These are phyloP conservation scores for Penicillium bovifimosum DNA, from an alignment of 495 filamentous ascomycete genomes.

Conservation along the genomic window DNA sequence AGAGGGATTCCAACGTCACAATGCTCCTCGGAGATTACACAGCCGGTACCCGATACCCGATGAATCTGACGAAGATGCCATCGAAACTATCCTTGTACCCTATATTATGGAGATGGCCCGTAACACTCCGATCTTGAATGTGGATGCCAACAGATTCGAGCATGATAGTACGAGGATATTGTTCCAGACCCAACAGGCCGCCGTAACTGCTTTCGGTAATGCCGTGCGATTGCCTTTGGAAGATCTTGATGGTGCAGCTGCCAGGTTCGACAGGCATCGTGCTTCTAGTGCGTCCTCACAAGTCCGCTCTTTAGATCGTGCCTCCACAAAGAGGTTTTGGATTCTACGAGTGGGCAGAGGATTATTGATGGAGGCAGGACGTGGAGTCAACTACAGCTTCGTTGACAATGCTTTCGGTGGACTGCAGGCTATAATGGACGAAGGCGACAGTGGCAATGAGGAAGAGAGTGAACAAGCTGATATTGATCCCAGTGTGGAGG, in stretches of 20 bases:
- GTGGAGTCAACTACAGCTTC: constrained; percentile 51
- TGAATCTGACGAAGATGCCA: constrained; percentile 43
- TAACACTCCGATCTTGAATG: constrained; percentile 45
- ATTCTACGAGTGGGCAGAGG: constrained; percentile 55
- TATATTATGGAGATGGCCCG: constrained; percentile 50
- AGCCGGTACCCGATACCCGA: constrained; percentile 49
- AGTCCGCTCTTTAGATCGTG: constrained; percentile 31
- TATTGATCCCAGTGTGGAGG: constrained; percentile 37
- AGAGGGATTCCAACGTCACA: constrained; percentile 48
- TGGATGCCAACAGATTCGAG: constrained; percentile 57
- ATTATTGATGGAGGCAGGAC: constrained; percentile 55
- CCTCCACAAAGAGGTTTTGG: constrained; percentile 53
- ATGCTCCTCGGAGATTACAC: constrained; percentile 27
- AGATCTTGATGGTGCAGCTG: constrained; percentile 34
- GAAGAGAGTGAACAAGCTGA: constrained; percentile 42
- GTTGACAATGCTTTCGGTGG: constrained; percentile 62
- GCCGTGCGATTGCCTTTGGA: constrained; percentile 48
- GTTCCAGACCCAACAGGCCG: constrained; percentile 50
- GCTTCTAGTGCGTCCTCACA: constrained; percentile 18
- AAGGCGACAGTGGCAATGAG: constrained; percentile 32
- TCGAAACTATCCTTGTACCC: constrained; percentile 53
- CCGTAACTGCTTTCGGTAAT: constrained; percentile 52
- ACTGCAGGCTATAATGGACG: constrained; percentile 34
- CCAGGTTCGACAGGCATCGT: constrained; percentile 25
- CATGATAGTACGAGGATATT: constrained; percentile 46